Evolutionary conservation across 139 green algal species (phyloP).

Genomic region (Closterium sp.): DNA sequence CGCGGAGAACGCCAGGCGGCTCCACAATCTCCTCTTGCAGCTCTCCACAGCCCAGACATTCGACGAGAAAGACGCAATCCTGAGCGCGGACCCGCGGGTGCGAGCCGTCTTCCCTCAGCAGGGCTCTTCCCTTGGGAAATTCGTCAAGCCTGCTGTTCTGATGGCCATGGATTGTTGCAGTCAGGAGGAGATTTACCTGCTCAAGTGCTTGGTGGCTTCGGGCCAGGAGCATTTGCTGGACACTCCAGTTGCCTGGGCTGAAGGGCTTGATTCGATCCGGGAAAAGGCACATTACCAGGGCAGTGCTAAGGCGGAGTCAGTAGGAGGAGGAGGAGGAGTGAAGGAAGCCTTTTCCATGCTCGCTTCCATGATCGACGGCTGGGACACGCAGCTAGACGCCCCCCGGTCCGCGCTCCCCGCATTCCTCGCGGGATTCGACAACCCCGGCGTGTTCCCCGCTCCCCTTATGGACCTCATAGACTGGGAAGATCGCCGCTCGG

Average conservation of each 20-base stretch:
- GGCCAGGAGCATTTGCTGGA: constrained; percentile 43
- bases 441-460: constrained; percentile 26
- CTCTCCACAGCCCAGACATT: not conserved
- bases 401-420: not conserved
- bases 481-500: not conserved
- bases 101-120: not conserved
- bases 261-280: not conserved
- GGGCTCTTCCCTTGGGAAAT: not conserved
- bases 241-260: constrained; percentile 2
- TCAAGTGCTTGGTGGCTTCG: constrained; percentile 35
- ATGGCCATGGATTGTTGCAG: not conserved
- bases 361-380: constrained; percentile 24
- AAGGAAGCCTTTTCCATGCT: constrained; percentile 32
- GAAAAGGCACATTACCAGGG: not conserved
- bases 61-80: not conserved
- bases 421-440: constrained; percentile 22
- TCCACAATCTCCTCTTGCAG: not conserved
- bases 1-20: not conserved
- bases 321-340: not conserved
- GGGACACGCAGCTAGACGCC: constrained; percentile 15
- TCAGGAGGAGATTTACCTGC: constrained; percentile 19
- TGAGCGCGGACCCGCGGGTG: not conserved
- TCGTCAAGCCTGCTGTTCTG: not conserved
- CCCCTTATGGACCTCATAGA: constrained; percentile 24
- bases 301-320: not conserved